A percentile compares a stretch with the other conserved stretches of the same genome.
Conservation (phyloP, 768 basidiomycete genomes). For the Mycena latifolia region DNA sequence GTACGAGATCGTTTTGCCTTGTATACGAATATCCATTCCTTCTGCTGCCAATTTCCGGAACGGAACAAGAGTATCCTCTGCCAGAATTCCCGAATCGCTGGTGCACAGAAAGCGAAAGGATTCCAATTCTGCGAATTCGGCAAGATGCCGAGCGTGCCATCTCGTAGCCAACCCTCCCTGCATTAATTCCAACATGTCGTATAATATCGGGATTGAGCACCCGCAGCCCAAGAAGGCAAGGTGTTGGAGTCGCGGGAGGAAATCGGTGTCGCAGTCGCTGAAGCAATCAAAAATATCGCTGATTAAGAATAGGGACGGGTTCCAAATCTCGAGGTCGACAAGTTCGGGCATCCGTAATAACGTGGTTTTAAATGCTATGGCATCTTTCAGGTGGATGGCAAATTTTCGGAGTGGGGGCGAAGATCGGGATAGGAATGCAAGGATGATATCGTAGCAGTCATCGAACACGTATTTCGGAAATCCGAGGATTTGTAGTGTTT, state of each 20-base stretch:
- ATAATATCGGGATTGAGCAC: background rate
- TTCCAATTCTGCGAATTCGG: background rate
- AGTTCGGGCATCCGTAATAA: background rate
- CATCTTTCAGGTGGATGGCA: background rate
- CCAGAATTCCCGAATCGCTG: background rate
- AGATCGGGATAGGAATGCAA: constrained; percentile 5
- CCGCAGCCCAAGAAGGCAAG: background rate
- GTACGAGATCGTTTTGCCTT: background rate
- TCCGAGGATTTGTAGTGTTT: constrained; percentile 3
- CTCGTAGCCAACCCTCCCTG: background rate
- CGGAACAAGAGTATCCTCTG: background rate
- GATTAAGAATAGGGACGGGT: background rate
- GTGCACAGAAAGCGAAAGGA: background rate
- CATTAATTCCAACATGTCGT: background rate
- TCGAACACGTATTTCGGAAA: no score
- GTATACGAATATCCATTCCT: background rate
- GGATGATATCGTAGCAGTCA: background rate
- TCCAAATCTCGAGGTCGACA: constrained; percentile 11
- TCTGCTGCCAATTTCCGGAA: background rate
- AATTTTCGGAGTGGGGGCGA: constrained; percentile 2
- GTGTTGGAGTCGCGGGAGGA: background rate
- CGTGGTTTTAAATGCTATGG: background rate
- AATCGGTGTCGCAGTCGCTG: background rate
- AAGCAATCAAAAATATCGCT: background rate
- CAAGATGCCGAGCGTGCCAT: background rate